Evolutionary conservation across 2,329 filamentous ascomycete species (phyloP).

Genomic region (Esteya vermicola): DNA sequence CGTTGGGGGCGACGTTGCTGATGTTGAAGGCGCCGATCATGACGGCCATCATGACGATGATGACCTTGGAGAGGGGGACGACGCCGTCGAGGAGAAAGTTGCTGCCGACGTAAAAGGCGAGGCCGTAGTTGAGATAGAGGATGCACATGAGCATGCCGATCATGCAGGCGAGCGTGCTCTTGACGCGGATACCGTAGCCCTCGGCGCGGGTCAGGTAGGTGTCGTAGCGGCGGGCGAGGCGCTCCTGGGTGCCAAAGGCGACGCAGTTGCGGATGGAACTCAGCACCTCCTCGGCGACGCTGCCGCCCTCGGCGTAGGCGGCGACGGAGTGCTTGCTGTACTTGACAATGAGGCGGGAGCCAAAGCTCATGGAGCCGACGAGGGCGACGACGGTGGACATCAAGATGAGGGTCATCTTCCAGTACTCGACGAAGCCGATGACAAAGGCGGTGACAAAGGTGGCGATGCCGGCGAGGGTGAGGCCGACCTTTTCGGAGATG

Average conservation of each 20-base stretch:
- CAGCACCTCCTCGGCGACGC: constrained; percentile 84
- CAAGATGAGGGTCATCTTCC: constrained; percentile 85
- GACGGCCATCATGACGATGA: constrained; percentile 80
- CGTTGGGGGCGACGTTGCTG: constrained; percentile 73
- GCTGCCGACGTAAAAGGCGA: constrained; percentile 81
- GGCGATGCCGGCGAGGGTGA: constrained; percentile 62
- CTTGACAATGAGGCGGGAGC: constrained; percentile 62
- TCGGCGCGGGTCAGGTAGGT: constrained; percentile 58
- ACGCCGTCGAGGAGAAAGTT: constrained; percentile 55
- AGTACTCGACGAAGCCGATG: constrained; percentile 81
- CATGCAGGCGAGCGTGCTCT: constrained; percentile 62
- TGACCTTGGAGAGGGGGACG: constrained; percentile 52
- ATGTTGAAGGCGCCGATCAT: constrained; percentile 90
- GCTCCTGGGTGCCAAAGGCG: constrained; percentile 86
- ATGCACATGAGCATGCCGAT: constrained; percentile 71
- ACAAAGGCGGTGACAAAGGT: constrained; percentile 83
- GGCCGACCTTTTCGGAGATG: constrained; percentile 75
- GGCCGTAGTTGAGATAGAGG: constrained; percentile 73
- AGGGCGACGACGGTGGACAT: constrained; percentile 70
- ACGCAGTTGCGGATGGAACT: constrained; percentile 85
- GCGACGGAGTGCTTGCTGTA: constrained; percentile 66
- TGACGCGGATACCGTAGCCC: constrained; percentile 61
- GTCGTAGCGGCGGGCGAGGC: constrained; percentile 79
- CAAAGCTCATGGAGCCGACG: constrained; percentile 58
- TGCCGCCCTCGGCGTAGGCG: constrained; percentile 73